A percentile compares a stretch with the other conserved stretches of the same genome.
phyloP scores from a whole-genome alignment of 1,284 basidiomycete genomes.

The Sporisorium exsertum region DNA sequence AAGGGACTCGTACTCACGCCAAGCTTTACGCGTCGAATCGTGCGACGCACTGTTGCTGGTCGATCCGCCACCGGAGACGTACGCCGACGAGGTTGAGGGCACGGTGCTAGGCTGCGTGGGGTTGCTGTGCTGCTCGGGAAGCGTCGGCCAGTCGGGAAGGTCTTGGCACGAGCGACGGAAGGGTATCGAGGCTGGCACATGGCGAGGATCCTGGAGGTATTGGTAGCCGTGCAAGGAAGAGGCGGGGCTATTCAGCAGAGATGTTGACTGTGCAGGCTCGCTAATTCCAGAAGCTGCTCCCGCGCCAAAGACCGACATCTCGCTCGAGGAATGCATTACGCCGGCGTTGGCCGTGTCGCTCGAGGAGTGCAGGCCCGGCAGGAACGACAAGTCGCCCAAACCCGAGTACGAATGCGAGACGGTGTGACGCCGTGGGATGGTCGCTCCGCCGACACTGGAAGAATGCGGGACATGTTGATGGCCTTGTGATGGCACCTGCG shows the following conservation, averaged over 20 bases:
- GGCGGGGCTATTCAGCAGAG: slow-evolving; percentile 48
- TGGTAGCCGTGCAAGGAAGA: slow-evolving; percentile 44
- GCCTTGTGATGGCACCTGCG: slow-evolving; percentile 24
- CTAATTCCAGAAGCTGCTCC: slow-evolving; percentile 17
- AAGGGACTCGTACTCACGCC: slow-evolving; percentile 29
- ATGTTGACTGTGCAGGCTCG: slow-evolving; percentile 27
- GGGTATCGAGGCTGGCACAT: slow-evolving; percentile 28
- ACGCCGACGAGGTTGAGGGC: background rate
- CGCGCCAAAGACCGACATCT: slow-evolving; percentile 20
- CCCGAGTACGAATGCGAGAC: slow-evolving; percentile 40
- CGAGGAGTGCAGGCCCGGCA: slow-evolving; percentile 20
- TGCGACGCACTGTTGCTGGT: slow-evolving; percentile 10
- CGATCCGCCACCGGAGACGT: slow-evolving; percentile 7
- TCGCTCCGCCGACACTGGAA: background rate
- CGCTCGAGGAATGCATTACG: slow-evolving; percentile 18
- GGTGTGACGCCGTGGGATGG: slow-evolving; percentile 44
- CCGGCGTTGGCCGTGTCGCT: slow-evolving; percentile 17
- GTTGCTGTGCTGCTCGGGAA: slow-evolving; percentile 7
- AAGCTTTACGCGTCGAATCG: slow-evolving; percentile 35
- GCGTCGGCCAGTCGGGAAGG: slow-evolving; percentile 34
- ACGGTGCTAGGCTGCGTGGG: background rate
- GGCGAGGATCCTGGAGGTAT: slow-evolving; percentile 32
- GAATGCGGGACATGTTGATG: slow-evolving; percentile 10
- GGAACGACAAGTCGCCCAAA: slow-evolving; percentile 28
- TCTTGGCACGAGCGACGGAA: slow-evolving; percentile 37